Base-by-base conservation (phyloP, 1,139 yeast genomes). In the Protomyces inouyei region DNA sequence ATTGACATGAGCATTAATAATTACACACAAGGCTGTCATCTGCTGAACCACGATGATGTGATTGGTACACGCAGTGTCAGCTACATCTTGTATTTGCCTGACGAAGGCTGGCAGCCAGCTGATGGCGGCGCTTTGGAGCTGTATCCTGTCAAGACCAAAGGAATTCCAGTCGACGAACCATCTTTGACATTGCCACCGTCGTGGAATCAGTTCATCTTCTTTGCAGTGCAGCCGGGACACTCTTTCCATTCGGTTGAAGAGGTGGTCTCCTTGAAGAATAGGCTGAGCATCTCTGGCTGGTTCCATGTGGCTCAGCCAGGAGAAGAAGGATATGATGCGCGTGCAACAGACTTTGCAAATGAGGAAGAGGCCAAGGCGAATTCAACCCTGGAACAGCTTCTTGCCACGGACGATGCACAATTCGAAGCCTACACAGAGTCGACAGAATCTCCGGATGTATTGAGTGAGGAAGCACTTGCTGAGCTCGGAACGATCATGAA, bases 211-310 rank as follows among this genome's bases (percentile, higher is more conserved):
- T 85, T 95, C 73, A 97, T 98, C 0, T 89, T 93, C 73, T 95
- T 95, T 80, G 87, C 88, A 1, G 98, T 95, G 9, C 95, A 91
- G 73, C 98, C 98, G 0, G 99, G 98, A 0, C 82, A 87, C 60
- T 88, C 96, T 2, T 95, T 93, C 79, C 99, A 95, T 74, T 98
- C 95, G 71, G 99, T 95, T 9, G 98, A 95, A 76, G 98, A 95
- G 74, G 98, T 95, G 1, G 83, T 87, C 68, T 96, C 86, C 1
- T 95, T 91, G 71, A 88, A 86, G 72, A 95, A 91, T 69, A 81
- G 99, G 71, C 78, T 93, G 56, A 88, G 97, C 0, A 89, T 95
- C 67, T 97, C 93, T 73, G 99, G 99, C 0, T 95, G 99, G 99
- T 95, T 93, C 74, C 99, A 95, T 74, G 89, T 92, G 59, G 98